A percentile compares a stretch with the other conserved stretches of the same genome.
These are phyloP conservation scores for Abelmoschus esculentus DNA, from an alignment of 345 rosid genomes.

Conservation along the genomic window DNA sequence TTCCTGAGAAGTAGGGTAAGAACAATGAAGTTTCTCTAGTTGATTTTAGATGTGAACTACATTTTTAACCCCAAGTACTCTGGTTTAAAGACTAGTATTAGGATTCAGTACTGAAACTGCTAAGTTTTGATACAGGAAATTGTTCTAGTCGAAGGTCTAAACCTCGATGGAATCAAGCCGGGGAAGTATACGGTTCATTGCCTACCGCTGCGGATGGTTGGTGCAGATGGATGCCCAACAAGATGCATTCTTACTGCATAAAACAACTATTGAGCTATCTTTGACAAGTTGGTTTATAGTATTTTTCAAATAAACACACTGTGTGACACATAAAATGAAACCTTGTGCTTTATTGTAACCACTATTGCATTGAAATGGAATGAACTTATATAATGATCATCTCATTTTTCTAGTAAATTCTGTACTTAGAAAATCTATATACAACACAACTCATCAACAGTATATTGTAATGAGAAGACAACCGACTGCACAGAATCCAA, in stretches of 20 bases:
- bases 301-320: neutral
- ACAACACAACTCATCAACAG: too few relatives aligned
- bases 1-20: constrained; percentile 21
- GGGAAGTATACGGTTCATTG: constrained; percentile 13
- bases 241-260: constrained; percentile 14
- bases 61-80: neutral
- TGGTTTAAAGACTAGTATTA: neutral
- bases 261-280: neutral
- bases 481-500: too few relatives aligned
- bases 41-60: neutral
- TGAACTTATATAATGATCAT: too few relatives aligned
- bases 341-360: too few relatives aligned
- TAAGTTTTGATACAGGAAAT: neutral
- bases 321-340: neutral
- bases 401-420: too few relatives aligned
- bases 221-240: constrained; percentile 10
- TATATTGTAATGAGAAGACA: too few relatives aligned
- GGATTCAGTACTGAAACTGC: neutral
- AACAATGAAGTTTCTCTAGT: neutral
- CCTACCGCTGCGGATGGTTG: constrained; percentile 12
- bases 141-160: constrained; percentile 13
- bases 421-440: too few relatives aligned
- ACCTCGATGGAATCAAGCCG: constrained; percentile 8
- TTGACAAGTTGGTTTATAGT: neutral
- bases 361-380: too few relatives aligned